Base-by-base conservation (phyloP, 192 early-diverging fungal species). In the Hyaloraphidium curvatum region DNA sequence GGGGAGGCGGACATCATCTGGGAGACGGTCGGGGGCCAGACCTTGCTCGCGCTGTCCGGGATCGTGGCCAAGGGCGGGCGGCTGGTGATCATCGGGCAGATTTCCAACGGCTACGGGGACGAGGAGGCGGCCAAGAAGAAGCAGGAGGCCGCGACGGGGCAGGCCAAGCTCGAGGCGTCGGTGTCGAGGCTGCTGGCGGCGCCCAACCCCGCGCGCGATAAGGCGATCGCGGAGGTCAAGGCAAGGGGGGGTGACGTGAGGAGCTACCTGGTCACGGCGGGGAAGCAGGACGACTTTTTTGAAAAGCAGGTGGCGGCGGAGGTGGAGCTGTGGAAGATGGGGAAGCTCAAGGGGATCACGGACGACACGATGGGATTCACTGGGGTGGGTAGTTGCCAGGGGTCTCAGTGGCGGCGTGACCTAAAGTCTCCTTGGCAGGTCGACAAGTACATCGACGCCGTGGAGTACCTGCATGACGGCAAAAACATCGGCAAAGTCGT, bases 401-500 rank as follows among this genome's bases (percentile, higher is more conserved):
- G 33, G 7, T 7, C n/a, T 7, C n/a, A n/a, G 33, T 37, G 33
- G 9, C n/a, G n/a, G n/a, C 33, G 33, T 37, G 9, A 11, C n/a
- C 33, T 37, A 11, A n/a, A 11, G 14, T 48, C 43, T 4, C 25
- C 25, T 11, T 48, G 14, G 11, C 5, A 48, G 43, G 17, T 48
- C 17, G 43, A 48, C 43, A 48, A 48, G 23, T 48, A 48, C 19
- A 52, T 58, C 0, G 29, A 59, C 1, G 75, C 57, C 37, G 70
- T 78, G 25, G 55, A 67, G 30, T 67, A 68, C 53, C 50, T 78
- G 33, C 67, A 64, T 29, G 26, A 21, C 5, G 75, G 75, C 21
- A 71, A 71, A 31, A 78, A 78, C 55, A 70, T 63, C 22, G 75
- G 75, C 28, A 78, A 78, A 58, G 66, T 75, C 26, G 58, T 75